Conservation (phyloP, 2,329 filamentous ascomycete genomes). For the Lasiodiplodia gonubiensis region DNA sequence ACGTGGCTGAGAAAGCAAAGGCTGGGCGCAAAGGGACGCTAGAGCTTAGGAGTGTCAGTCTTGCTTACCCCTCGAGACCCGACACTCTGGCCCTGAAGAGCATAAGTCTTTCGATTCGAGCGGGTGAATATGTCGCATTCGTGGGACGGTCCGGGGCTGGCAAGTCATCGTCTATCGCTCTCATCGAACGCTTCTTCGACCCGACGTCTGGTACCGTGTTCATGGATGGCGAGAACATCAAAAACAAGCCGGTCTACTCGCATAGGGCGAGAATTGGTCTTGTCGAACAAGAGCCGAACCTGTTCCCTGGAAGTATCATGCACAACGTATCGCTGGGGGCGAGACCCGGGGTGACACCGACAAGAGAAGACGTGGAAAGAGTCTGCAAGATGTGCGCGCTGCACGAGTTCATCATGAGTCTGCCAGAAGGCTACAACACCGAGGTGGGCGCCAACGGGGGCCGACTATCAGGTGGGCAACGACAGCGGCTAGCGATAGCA, state of each 20-base stretch:
- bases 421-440: conserved; percentile 56
- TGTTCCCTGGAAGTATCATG: conserved; percentile 52
- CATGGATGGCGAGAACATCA: conserved; percentile 52
- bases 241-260: conserved; percentile 42
- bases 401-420: conserved; percentile 54
- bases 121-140: conserved; percentile 47
- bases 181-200: conserved; percentile 56
- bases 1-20: conserved; percentile 3
- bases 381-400: conserved; percentile 52
- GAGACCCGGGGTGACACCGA: conserved; percentile 36
- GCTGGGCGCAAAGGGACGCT: conserved; percentile 50
- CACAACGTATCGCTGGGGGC: conserved; percentile 53
- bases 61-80: conserved; percentile 42
- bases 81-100: conserved; percentile 43
- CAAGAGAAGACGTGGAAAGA: conserved; percentile 38
- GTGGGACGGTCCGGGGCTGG: conserved; percentile 54
- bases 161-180: conserved; percentile 53
- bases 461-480: conserved; percentile 53
- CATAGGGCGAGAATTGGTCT: conserved; percentile 50
- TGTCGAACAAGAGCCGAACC: conserved; percentile 53
- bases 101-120: conserved; percentile 47
- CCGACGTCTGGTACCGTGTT: conserved; percentile 46
- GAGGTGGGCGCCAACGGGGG: conserved; percentile 52
- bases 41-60: conserved; percentile 42
- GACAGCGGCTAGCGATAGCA: conserved; percentile 54